These are phyloP conservation scores for Amanita pallidorosea DNA, from an alignment of 768 basidiomycete species.

Conservation along the genomic window DNA sequence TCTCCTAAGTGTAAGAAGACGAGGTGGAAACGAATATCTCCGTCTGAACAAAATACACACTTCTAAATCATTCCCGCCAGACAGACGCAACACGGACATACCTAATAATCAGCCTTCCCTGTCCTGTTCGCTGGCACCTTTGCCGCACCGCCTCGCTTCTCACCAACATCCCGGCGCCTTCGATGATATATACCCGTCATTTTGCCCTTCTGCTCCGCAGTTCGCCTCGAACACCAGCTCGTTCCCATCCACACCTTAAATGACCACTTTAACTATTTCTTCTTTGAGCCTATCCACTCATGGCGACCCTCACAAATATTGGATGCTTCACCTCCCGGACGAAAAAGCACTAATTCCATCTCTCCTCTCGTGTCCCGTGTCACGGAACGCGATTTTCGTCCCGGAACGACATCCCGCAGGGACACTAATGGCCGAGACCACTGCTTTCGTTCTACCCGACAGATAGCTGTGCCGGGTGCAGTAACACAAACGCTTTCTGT, in stretches of 20 bases:
- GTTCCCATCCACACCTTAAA: constrained; percentile 42
- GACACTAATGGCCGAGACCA: constrained; percentile 40
- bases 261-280: constrained; percentile 32
- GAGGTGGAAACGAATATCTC: constrained; percentile 15
- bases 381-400: constrained; percentile 40
- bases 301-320: constrained; percentile 23
- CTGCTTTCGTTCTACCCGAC: constrained; percentile 31
- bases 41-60: constrained; percentile 11
- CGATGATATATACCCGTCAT: constrained; percentile 31
- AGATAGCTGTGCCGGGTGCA: constrained; percentile 41
- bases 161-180: constrained; percentile 3
- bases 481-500: constrained; percentile 38
- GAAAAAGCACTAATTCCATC: constrained; percentile 48
- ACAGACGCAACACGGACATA: constrained; percentile 9
- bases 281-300: constrained; percentile 39
- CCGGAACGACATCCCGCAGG: constrained; percentile 44
- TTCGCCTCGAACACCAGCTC: constrained; percentile 36
- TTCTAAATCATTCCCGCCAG: not conserved
- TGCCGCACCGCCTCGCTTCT: not conserved
- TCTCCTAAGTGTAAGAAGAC: constrained; percentile 11
- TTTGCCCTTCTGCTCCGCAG: constrained; percentile 26
- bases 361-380: constrained; percentile 45
- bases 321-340: constrained; percentile 43
- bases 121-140: constrained; percentile 1
- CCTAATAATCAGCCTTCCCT: constrained; percentile 16